Evolutionary conservation across 2,329 filamentous ascomycete species (phyloP).

Genomic region (Coleophoma cylindrospora): DNA sequence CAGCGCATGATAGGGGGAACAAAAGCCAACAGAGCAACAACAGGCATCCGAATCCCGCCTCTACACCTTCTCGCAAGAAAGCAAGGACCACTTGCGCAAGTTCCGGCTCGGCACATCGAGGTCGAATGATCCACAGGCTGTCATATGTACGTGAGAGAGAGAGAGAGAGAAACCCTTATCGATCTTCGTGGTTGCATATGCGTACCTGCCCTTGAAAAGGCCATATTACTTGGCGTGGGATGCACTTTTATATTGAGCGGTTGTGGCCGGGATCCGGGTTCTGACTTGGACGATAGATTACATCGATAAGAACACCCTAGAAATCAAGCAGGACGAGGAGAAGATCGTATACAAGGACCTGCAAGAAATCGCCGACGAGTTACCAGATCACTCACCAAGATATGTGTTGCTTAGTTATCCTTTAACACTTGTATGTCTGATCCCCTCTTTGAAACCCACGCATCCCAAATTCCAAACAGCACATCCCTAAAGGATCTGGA

Average conservation of each 20-base stretch:
- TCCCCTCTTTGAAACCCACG: background rate
- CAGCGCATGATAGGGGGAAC: background rate
- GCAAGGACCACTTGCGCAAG: slow-evolving; percentile 84
- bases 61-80: slow-evolving; percentile 89
- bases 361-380: slow-evolving; percentile 76
- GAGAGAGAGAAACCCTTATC: no score
- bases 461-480: no score
- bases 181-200: no score
- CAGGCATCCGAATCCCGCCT: slow-evolving; percentile 74
- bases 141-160: slow-evolving; percentile 71
- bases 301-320: slow-evolving; percentile 85
- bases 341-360: slow-evolving; percentile 75
- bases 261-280: slow-evolving; percentile 38
- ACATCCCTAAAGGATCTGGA: background rate
- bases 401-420: slow-evolving; percentile 91
- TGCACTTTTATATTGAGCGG: slow-evolving; percentile 38
- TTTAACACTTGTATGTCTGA: slow-evolving; percentile 66
- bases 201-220: no score
- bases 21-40: slow-evolving; percentile 1
- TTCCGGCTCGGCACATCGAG: slow-evolving; percentile 90
- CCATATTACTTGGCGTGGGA: background rate
- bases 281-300: no score
- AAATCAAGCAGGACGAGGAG: slow-evolving; percentile 80
- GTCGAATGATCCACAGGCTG: slow-evolving; percentile 79
- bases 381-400: slow-evolving; percentile 87